Evolutionary conservation across 2,329 filamentous ascomycete species (phyloP), one percentile per base, ranked within the genome.

Genomic region (Fusarium falciforme): DNA sequence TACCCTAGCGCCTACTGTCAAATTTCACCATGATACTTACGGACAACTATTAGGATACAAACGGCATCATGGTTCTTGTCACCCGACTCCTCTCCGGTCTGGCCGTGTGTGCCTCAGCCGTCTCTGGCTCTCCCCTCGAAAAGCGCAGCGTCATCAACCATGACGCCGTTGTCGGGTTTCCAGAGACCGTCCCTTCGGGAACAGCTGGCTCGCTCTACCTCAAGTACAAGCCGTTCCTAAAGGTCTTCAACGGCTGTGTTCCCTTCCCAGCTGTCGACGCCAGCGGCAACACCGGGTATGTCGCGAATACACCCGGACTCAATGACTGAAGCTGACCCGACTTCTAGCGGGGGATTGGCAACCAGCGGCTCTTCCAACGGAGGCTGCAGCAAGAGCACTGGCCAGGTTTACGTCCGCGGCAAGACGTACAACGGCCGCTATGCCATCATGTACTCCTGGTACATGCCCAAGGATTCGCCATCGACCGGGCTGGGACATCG

Each of bases 231-330:
- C 81, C 81, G 12, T 82, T 76, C 67, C 74, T 83, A 35, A 76
- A 77, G n/a, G 86, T 91, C 6, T 83, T 85, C 33, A 89, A 88
- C 73, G 90, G 90, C 67, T 92, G 90, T 66, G 90, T 91, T 10
- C 89, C 90, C 0, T 92, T 90, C 76, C 89, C 90, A 0, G 90
- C 87, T 2, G 90, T 92, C 2, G 87, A 92, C 70, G 84, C 84
- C 1, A 79, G 82, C 0, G 90, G 90, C 3, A 85, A 92, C 73
- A 91, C 87, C 17, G 81, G 73, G 76, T 78, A 69, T 54, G 58
- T 61, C 5, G 12, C 29, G 10, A n/a, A 42, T 44, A 27, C 14
- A 9, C 10, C 11, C 17, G n/a, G 20, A n/a, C 3, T 7, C 8
- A 16, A 6, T 61, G 27, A 42, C 14, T 9, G 14, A 47, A 9